Base-by-base conservation (phyloP, 176 grass and related monocot species). In the Bromus sterilis region DNA sequence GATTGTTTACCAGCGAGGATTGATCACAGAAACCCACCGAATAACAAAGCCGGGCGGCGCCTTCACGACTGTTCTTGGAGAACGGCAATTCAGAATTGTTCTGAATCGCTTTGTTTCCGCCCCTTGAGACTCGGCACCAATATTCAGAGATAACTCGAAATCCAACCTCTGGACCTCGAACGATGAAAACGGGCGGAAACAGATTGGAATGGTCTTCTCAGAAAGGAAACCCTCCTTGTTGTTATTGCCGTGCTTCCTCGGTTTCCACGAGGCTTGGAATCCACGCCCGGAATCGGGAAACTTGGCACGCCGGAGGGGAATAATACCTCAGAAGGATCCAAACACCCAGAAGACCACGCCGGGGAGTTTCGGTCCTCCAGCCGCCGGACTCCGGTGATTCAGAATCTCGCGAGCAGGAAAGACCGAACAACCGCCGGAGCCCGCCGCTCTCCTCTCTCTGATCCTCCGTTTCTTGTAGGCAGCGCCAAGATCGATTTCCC, bases 221-320 rank as follows among this genome's bases (percentile, higher is more conserved):
- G 14, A 68, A 48, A 40, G 18, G 33, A 70, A 80, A 35, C 43
- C 53, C 56, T 83, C 48, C 74, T 68, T 84, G 75, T 68, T 84
- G 75, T 40, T 31, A 60, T 44, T 80, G 68, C 37, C 77, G 82
- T 81, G 87, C 63, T 77, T 84, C 76, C 55, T 58, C 81, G 53
- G 25, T 84, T 81, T 76, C 35, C 68, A 67, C 83, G 32, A 82
- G 83, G 78, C 33, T 84, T 56, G 46, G 36, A 51, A 56, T 41
- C 56, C 74, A 49, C 61, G 66, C 37, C 58, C 29, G 20, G 39
- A 78, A 78, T 53, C 72, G 39, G 66, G 20, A 68, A 90, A 67
- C 20, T 66, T 73, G 18, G 35, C 64, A 5, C 42, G 15, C 69
- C 55, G 64, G 15, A 86, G 71, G 56, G 55, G 55, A 87, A 83